A percentile compares a stretch with the other conserved stretches of the same genome.
phyloP scores from a whole-genome alignment of 2,329 filamentous ascomycete species.

The Xylariaceae sp. region DNA sequence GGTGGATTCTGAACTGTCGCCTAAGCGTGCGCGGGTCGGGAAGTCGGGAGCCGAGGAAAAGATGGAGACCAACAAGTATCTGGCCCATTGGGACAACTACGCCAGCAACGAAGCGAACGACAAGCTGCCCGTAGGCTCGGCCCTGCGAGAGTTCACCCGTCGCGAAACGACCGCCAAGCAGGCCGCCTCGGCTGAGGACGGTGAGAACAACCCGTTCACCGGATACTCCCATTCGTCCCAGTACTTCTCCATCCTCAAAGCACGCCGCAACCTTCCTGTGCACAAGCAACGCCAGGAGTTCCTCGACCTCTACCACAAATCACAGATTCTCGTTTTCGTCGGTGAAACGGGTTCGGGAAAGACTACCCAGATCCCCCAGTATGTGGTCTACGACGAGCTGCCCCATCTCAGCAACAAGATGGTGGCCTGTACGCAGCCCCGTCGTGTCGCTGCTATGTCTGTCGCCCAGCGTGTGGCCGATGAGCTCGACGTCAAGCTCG shows the following conservation, averaged over 20 bases:
- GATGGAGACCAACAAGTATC: constrained; percentile 66
- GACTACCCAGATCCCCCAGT: constrained; percentile 98
- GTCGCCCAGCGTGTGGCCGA: constrained; percentile 96
- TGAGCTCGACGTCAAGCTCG: constrained; percentile 89
- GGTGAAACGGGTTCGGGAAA: constrained; percentile 99
- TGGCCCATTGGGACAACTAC: constrained; percentile 72
- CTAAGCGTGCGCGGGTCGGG: constrained; percentile 31
- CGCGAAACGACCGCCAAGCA: constrained; percentile 75
- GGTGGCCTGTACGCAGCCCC: constrained; percentile 94
- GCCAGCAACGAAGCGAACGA: constrained; percentile 35
- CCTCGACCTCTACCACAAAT: constrained; percentile 83
- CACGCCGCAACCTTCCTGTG: constrained; percentile 79
- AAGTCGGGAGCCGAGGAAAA: constrained; percentile 28
- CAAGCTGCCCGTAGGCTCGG: constrained; percentile 35
- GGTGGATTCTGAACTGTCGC: constrained; percentile 18
- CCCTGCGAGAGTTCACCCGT: constrained; percentile 63
- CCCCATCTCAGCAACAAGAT: constrained; percentile 82
- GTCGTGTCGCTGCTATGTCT: constrained; percentile 97
- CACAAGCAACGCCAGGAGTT: constrained; percentile 93
- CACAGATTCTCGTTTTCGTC: constrained; percentile 95
- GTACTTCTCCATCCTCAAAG: constrained; percentile 87
- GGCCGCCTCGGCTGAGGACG: constrained; percentile 70
- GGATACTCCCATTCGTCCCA: constrained; percentile 67
- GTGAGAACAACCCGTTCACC: constrained; percentile 80
- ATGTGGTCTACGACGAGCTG: constrained; percentile 94